Percentiles rank a stretch among this genome's conserved stretches.
Conservation (phyloP, 768 basidiomycete genomes). For the Lactifluus rugatus region DNA sequence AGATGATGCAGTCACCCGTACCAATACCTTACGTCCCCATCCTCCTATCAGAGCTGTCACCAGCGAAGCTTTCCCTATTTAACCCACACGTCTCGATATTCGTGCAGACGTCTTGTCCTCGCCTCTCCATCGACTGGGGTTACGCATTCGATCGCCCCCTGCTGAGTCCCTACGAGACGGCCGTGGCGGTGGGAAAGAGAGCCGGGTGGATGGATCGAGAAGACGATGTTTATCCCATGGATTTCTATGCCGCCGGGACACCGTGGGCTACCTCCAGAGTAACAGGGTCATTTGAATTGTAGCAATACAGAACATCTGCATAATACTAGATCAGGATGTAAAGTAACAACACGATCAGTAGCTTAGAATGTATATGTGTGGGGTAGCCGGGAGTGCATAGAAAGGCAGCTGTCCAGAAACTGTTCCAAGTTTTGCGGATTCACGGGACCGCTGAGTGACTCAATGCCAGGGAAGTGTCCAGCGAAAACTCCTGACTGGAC, state of each 20-base stretch:
- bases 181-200: slow-evolving; percentile 67
- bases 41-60: slow-evolving; percentile 93
- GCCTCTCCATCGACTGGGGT: slow-evolving; percentile 97
- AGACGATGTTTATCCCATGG: slow-evolving; percentile 77
- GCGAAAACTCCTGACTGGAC: slow-evolving; percentile 14
- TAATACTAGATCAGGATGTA: neutral
- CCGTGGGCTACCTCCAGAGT: slow-evolving; percentile 64
- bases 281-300: slow-evolving; percentile 23
- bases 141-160: slow-evolving; percentile 88
- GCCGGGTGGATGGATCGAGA: slow-evolving; percentile 52
- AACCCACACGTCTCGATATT: slow-evolving; percentile 76
- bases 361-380: slow-evolving; percentile 10
- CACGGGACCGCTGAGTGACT: slow-evolving; percentile 19
- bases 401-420: slow-evolving; percentile 22
- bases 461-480: slow-evolving; percentile 22
- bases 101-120: slow-evolving; percentile 93
- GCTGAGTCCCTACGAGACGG: slow-evolving; percentile 87
- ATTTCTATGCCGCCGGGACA: slow-evolving; percentile 82
- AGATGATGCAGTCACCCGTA: slow-evolving; percentile 44
- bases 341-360: neutral
- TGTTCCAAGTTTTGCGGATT: slow-evolving; percentile 17
- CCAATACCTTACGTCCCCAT: slow-evolving; percentile 79
- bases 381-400: slow-evolving; percentile 15
- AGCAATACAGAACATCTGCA: slow-evolving; percentile 1
- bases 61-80: slow-evolving; percentile 84